Conservation (phyloP, 208 protist genomes). For the Leishmania major region DNA sequence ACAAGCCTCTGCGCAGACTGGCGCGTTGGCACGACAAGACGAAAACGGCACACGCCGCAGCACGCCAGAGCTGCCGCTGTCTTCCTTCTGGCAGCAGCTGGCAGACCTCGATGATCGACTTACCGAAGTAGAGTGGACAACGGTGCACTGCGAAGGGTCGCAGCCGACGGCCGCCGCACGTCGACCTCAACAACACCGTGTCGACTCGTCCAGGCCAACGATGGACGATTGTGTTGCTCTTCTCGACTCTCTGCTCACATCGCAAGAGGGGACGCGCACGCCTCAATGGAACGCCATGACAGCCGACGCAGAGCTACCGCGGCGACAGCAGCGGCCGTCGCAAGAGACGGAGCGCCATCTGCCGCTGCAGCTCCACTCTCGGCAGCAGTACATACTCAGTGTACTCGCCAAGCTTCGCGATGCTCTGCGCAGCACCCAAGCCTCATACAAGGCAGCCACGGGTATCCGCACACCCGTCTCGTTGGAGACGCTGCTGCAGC, state of each 20-base stretch:
- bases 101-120: background rate
- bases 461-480: background rate
- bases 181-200: background rate
- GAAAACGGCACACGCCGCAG: background rate
- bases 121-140: background rate
- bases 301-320: background rate
- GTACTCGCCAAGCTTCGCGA: conserved; percentile 13
- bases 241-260: conserved; percentile 12
- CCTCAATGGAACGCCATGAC: background rate
- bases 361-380: background rate
- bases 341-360: background rate
- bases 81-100: background rate
- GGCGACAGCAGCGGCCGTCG: background rate
- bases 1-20: background rate
- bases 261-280: background rate
- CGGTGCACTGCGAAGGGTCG: background rate
- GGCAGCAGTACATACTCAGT: conserved; percentile 1
- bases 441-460: conserved; percentile 14
- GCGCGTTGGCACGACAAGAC: background rate
- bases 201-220: background rate
- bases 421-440: conserved; percentile 20
- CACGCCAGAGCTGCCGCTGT: background rate
- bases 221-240: conserved; percentile 11
- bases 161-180: background rate
- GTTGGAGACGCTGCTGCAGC: conserved; percentile 24